Evolutionary conservation across 2,329 filamentous ascomycete species (phyloP).

Genomic region (Botrytis hyacinthi): DNA sequence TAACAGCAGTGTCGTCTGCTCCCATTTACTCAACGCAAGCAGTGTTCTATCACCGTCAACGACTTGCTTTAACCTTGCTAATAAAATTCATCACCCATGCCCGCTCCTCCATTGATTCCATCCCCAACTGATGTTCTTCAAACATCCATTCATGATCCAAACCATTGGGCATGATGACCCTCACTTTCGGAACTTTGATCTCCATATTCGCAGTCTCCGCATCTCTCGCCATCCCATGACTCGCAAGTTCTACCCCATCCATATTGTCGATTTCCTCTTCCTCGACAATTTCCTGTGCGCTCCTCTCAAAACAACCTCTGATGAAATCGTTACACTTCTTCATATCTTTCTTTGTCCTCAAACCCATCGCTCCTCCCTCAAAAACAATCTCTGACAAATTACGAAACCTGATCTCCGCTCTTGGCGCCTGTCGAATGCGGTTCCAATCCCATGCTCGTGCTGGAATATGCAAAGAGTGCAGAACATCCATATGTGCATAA

Average conservation of each 20-base stretch:
- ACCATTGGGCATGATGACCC: neutral
- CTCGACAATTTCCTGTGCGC: neutral
- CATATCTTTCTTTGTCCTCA: neutral
- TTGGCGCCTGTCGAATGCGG: neutral
- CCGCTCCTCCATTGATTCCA: conserved; percentile 10
- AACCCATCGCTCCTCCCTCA: neutral
- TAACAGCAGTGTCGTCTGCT: neutral
- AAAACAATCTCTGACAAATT: neutral
- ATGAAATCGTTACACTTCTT: neutral
- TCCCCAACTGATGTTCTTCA: neutral
- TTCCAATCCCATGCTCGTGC: neutral
- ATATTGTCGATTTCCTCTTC: neutral
- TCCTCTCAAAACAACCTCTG: neutral
- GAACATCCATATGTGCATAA: neutral
- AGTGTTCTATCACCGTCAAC: neutral
- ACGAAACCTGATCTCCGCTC: neutral
- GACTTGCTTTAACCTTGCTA: neutral
- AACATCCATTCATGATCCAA: neutral
- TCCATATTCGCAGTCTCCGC: accelerated
- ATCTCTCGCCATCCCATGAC: too few species aligned
- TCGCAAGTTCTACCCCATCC: too few species aligned
- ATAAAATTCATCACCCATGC: neutral
- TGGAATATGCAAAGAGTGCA: neutral
- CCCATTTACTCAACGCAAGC: neutral
- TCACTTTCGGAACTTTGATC: neutral